Conservation (phyloP, 2,329 filamentous ascomycete genomes). For the Diaporthe helianthi region DNA sequence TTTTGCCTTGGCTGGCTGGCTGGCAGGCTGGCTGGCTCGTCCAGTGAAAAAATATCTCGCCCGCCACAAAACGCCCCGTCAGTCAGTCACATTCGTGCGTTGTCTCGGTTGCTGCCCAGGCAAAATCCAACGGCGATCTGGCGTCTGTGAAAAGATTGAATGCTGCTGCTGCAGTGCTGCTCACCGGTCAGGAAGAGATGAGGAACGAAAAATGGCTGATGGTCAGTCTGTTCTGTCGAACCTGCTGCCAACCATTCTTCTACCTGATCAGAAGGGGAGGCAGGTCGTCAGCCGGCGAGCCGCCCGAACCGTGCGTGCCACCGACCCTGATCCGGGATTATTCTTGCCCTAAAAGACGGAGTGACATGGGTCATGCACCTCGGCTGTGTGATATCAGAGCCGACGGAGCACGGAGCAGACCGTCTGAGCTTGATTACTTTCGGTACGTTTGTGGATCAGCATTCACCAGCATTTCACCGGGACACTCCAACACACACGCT, state of each 20-base stretch:
- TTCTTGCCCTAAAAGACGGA: constrained; percentile 13
- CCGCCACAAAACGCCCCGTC: constrained; percentile 11
- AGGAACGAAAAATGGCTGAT: too few species aligned
- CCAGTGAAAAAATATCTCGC: background rate
- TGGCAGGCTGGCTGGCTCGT: too few species aligned
- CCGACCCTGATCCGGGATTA: constrained; percentile 11
- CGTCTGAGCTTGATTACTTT: constrained; percentile 6
- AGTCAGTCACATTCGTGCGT: constrained; percentile 14
- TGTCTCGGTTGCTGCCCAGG: constrained; percentile 11
- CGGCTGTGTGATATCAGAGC: background rate
- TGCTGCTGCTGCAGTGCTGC: too few species aligned
- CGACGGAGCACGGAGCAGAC: constrained; percentile 11
- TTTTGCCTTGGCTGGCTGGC: background rate
- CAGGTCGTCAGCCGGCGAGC: background rate
- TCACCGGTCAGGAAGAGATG: background rate
- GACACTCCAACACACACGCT: background rate
- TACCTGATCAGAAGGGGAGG: background rate
- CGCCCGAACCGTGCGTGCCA: constrained; percentile 17
- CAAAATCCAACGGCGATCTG: constrained; percentile 14
- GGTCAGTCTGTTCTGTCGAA: background rate
- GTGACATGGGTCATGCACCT: background rate
- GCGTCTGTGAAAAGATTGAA: background rate
- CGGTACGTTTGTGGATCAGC: background rate
- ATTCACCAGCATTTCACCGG: constrained; percentile 10
- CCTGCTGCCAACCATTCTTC: background rate